Evolutionary conservation across 768 basidiomycete species (phyloP).

Genomic region (Suillus subalutaceus): DNA sequence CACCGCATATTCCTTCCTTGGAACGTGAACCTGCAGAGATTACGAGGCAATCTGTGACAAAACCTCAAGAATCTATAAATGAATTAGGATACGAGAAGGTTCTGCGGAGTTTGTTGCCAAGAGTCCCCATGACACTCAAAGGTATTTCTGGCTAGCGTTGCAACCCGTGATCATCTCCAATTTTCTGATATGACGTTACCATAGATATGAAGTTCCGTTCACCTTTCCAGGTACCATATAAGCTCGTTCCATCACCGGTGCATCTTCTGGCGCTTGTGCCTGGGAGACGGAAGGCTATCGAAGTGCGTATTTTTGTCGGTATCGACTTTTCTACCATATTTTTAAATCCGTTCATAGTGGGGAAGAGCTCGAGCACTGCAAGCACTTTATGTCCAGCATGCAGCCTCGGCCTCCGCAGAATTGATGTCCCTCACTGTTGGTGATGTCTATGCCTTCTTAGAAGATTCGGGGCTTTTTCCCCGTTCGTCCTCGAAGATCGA

Average conservation of each 20-base stretch:
- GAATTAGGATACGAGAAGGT: conserved; percentile 32
- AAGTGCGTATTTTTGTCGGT: conserved; percentile 34
- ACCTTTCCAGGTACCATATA: conserved; percentile 39
- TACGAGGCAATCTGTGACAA: conserved; percentile 3
- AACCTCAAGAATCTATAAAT: background rate
- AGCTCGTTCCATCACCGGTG: conserved; percentile 35
- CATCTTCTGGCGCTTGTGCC: conserved; percentile 40
- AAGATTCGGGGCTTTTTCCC: conserved; percentile 42
- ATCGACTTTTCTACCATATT: background rate
- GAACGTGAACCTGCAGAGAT: conserved; percentile 23
- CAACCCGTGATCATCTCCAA: background rate
- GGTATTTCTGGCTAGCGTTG: conserved; percentile 27
- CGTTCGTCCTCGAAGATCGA: conserved; percentile 28
- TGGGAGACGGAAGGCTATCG: conserved; percentile 51
- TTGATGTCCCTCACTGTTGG: conserved; percentile 36
- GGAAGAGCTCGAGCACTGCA: conserved; percentile 45
- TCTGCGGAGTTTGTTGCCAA: conserved; percentile 40
- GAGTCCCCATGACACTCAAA: conserved; percentile 47
- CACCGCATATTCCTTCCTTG: conserved; percentile 29
- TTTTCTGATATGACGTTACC: conserved; percentile 2
- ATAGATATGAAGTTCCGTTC: conserved; percentile 41
- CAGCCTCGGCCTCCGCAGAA: conserved; percentile 21
- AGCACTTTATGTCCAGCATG: conserved; percentile 38
- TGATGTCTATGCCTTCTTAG: conserved; percentile 49
- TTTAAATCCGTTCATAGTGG: conserved; percentile 38